phyloP scores from a whole-genome alignment of 345 rosid species.

The Citrus cavaleriei region DNA sequence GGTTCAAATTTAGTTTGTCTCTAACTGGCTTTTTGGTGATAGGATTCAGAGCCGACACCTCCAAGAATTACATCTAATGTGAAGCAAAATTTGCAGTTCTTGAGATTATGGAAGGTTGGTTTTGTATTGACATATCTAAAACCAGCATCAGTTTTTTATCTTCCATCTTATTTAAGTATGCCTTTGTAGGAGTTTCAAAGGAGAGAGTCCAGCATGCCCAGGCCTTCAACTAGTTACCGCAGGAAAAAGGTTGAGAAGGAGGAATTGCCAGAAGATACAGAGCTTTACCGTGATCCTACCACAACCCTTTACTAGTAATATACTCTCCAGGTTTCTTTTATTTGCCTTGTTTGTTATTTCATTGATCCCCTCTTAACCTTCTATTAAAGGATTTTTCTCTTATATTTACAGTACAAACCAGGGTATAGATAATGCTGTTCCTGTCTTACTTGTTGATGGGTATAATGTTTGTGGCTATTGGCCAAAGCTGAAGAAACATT shows the following conservation, averaged over 20 bases:
- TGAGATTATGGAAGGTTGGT: slow-evolving; percentile 75
- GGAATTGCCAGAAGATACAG: slow-evolving; percentile 57
- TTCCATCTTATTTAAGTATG: slow-evolving; percentile 6
- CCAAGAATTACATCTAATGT: slow-evolving; percentile 87
- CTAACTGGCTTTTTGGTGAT: slow-evolving; percentile 19
- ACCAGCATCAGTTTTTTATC: neutral
- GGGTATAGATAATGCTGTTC: slow-evolving; percentile 59
- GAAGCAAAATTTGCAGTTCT: slow-evolving; percentile 80
- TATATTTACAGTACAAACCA: slow-evolving; percentile 70
- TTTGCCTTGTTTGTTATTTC: slow-evolving; percentile 2
- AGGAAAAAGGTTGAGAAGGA: slow-evolving; percentile 70
- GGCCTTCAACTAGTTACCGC: slow-evolving; percentile 90
- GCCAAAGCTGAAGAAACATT: slow-evolving; percentile 87
- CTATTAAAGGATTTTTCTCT: slow-evolving; percentile 4
- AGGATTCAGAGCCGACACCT: slow-evolving; percentile 64
- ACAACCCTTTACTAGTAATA: slow-evolving; percentile 75
- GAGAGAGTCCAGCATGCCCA: slow-evolving; percentile 52
- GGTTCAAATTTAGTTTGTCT: neutral
- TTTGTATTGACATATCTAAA: neutral
- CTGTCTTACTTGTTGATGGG: slow-evolving; percentile 95
- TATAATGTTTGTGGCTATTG: slow-evolving; percentile 96
- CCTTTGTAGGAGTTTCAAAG: slow-evolving; percentile 55
- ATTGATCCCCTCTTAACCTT: slow-evolving; percentile 4
- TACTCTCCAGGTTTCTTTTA: slow-evolving; percentile 18
- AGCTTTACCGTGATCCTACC: slow-evolving; percentile 70